Evolutionary conservation across 164 flowering plant species (phyloP).

Genomic region (Paratinospora sagittata): DNA sequence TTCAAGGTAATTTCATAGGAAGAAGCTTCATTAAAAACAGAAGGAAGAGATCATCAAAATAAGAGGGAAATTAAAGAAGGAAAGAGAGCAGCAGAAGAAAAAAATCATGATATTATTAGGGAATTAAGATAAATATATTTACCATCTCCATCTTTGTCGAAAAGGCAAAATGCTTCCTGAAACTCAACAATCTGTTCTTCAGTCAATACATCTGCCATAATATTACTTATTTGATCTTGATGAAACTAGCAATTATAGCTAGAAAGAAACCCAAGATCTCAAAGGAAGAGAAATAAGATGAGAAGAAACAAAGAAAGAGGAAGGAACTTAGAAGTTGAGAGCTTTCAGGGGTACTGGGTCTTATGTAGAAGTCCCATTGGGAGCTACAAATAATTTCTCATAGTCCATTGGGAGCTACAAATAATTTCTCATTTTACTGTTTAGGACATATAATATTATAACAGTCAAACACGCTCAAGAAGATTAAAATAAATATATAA

Average conservation of each 20-base stretch:
- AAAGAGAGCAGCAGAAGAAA: neutral
- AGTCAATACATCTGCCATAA: constrained; percentile 28
- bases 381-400: too few species aligned
- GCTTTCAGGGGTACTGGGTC: neutral
- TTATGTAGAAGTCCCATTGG: constrained; percentile 6
- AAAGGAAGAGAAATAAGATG: neutral
- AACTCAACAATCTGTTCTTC: constrained; percentile 38
- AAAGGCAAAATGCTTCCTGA: constrained; percentile 42
- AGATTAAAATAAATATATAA: neutral
- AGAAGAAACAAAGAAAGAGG: constrained; percentile 7
- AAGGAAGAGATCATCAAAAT: too few species aligned
- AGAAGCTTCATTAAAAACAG: too few species aligned
- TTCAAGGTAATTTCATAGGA: too few species aligned
- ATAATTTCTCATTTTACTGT: neutral
- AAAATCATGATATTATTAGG: neutral
- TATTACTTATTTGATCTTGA: constrained; percentile 6
- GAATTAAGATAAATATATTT: too few species aligned
- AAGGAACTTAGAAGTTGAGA: neutral
- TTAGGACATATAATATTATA: neutral
- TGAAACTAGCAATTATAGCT: neutral
- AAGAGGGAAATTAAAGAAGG: neutral
- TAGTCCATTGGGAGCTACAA: too few species aligned
- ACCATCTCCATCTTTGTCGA: constrained; percentile 59
- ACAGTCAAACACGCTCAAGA: constrained; percentile 14
- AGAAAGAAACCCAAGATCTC: neutral